Evolutionary conservation across 768 basidiomycete genomes (phyloP).

Genomic region (Calocybe gangraenosa): DNA sequence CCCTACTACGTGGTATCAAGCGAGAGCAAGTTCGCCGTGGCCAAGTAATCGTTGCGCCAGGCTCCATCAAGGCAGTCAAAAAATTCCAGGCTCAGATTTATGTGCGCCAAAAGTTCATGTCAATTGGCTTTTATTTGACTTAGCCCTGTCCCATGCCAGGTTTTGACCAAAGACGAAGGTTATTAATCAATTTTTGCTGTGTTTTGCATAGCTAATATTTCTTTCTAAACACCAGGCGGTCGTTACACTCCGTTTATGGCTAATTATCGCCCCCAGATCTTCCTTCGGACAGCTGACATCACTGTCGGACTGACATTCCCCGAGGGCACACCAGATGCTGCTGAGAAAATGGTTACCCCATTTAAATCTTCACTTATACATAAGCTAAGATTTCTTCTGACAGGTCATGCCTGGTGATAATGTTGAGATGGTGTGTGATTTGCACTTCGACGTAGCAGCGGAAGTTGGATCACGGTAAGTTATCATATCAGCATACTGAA

Average conservation of each 20-base stretch:
- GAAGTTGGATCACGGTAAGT: conserved; percentile 77
- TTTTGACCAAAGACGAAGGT: conserved; percentile 85
- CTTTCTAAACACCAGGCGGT: conserved; percentile 41
- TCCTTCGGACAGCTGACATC: conserved; percentile 93
- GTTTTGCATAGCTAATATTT: not conserved
- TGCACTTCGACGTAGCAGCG: conserved; percentile 82
- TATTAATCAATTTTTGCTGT: conserved; percentile 11
- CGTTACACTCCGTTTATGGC: conserved; percentile 90
- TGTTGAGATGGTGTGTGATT: conserved; percentile 83
- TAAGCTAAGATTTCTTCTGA: conserved; percentile 1
- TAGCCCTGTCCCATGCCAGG: conserved; percentile 30
- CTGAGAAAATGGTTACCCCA: conserved; percentile 75
- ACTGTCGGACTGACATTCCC: conserved; percentile 86
- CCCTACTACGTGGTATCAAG: conserved; percentile 93
- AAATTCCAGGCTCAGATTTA: conserved; percentile 95
- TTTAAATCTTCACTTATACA: not conserved
- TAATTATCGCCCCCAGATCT: conserved; percentile 94
- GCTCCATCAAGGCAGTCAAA: conserved; percentile 90
- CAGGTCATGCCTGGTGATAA: conserved; percentile 98
- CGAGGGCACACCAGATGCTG: conserved; percentile 71
- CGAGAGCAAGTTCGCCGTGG: conserved; percentile 94
- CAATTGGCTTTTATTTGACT: not conserved
- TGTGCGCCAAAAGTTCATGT: conserved; percentile 33
- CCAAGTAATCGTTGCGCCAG: conserved; percentile 85
- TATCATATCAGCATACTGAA: not conserved